phyloP scores from a whole-genome alignment of 768 basidiomycete genomes.

The Tricholoma terreum region DNA sequence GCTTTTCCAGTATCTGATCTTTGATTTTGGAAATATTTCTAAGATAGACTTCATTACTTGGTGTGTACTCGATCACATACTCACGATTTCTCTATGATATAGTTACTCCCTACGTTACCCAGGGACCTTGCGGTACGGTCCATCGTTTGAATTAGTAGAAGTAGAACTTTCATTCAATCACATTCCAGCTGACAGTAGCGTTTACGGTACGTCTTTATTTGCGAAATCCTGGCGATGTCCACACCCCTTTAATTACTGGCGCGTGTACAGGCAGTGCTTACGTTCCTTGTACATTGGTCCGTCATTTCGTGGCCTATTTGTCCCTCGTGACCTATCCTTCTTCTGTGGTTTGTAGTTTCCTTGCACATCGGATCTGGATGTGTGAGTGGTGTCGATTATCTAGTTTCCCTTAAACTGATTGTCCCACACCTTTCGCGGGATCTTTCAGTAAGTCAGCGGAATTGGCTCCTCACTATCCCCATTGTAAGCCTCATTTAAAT shows the following conservation, averaged over 20 bases:
- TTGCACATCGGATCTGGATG: slow-evolving; percentile 36
- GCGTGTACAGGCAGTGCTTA: slow-evolving; percentile 33
- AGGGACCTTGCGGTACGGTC: slow-evolving; percentile 18
- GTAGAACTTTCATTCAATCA: not conserved
- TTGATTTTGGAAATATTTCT: slow-evolving; percentile 23
- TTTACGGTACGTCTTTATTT: slow-evolving; percentile 20
- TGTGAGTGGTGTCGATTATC: slow-evolving; percentile 22
- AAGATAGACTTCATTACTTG: slow-evolving; percentile 34
- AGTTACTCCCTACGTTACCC: no score
- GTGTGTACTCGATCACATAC: slow-evolving; percentile 20
- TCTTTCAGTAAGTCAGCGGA: slow-evolving; percentile 33
- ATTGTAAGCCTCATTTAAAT: slow-evolving; percentile 23
- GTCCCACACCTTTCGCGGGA: not conserved
- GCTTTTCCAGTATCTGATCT: slow-evolving; percentile 39
- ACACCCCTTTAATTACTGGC: not conserved
- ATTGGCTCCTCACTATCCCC: slow-evolving; percentile 29
- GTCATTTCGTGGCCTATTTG: not conserved
- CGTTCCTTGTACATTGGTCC: slow-evolving; percentile 42
- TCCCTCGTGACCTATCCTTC: not conserved
- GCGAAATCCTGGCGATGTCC: not conserved
- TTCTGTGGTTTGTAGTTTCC: slow-evolving; percentile 34
- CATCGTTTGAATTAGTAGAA: not conserved
- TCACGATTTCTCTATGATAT: not conserved
- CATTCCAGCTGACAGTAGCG: slow-evolving; percentile 17
- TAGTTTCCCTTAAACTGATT: not conserved